These are phyloP conservation scores for Yamadazyma mexicana DNA, from an alignment of 1,139 yeast genomes.

Conservation along the genomic window DNA sequence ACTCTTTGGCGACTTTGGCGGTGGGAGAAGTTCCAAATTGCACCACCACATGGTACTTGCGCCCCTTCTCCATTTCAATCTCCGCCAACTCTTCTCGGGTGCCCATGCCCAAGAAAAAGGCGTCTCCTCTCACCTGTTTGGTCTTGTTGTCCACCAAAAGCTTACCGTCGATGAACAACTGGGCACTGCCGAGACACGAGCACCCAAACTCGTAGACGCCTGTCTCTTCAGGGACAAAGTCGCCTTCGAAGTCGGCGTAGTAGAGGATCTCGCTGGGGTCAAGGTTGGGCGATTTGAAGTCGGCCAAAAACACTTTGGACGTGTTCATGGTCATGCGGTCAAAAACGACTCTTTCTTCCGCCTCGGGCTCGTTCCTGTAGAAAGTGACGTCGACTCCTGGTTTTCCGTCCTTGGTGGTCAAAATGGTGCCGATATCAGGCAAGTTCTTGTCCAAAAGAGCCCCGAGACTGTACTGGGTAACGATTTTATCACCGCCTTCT, in stretches of 20 bases:
- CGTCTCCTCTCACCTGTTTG: conserved; percentile 47
- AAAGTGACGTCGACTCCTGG: conserved; percentile 41
- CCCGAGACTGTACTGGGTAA: conserved; percentile 28
- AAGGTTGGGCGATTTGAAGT: conserved; percentile 38
- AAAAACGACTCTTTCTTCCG: conserved; percentile 31
- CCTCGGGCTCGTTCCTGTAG: conserved; percentile 36
- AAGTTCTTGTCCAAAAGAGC: conserved; percentile 30
- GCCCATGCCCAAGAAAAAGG: conserved; percentile 50
- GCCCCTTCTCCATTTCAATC: conserved; percentile 40
- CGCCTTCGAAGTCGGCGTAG: conserved; percentile 46
- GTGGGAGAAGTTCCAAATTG: conserved; percentile 57
- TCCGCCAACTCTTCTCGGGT: conserved; percentile 47
- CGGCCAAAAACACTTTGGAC: conserved; percentile 46
- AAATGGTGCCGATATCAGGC: conserved; percentile 27
- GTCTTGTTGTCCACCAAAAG: conserved; percentile 58
- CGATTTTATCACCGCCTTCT: conserved; percentile 22
- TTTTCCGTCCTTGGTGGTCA: conserved; percentile 30
- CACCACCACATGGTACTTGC: conserved; percentile 41
- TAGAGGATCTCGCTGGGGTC: conserved; percentile 21
- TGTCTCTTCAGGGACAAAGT: conserved; percentile 43
- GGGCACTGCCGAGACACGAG: conserved; percentile 53
- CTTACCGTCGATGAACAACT: conserved; percentile 50
- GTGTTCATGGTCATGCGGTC: conserved; percentile 34
- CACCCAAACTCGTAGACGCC: conserved; percentile 55
- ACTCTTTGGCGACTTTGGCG: conserved; percentile 19